Conservation (phyloP, 2,329 filamentous ascomycete genomes). For the Sclerotinia trifoliorum region DNA sequence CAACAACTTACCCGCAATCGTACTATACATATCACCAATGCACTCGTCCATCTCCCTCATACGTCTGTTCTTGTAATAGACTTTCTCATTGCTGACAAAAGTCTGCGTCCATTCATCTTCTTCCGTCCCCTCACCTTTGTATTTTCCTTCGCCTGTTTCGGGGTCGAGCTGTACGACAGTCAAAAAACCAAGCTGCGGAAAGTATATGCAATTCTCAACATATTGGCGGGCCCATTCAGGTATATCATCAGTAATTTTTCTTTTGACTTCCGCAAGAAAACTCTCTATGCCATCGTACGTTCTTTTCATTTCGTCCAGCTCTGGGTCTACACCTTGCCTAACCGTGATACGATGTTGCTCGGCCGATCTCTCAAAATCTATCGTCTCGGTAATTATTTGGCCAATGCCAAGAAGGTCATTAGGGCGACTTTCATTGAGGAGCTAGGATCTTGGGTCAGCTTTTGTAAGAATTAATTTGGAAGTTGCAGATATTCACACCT, state of each 20-base stretch:
- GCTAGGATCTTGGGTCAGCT: slow-evolving; percentile 41
- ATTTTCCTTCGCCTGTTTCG: slow-evolving; percentile 57
- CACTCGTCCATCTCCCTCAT: slow-evolving; percentile 79
- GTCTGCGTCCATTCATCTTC: slow-evolving; percentile 71
- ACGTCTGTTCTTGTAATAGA: slow-evolving; percentile 82
- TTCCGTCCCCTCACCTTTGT: slow-evolving; percentile 57
- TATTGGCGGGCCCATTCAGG: slow-evolving; percentile 56
- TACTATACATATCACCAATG: slow-evolving; percentile 80
- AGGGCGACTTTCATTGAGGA: slow-evolving; percentile 60
- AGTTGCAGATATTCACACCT: slow-evolving; percentile 43
- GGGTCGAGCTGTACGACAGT: slow-evolving; percentile 67
- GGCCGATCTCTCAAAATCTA: slow-evolving; percentile 75
- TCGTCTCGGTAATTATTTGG: slow-evolving; percentile 66
- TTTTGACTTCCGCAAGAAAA: slow-evolving; percentile 67
- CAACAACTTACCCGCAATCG: slow-evolving; percentile 66
- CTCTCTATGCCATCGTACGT: slow-evolving; percentile 75
- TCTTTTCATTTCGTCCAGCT: slow-evolving; percentile 75
- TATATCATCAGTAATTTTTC: slow-evolving; percentile 60
- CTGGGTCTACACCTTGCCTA: slow-evolving; percentile 65
- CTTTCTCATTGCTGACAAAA: slow-evolving; percentile 68
- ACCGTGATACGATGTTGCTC: slow-evolving; percentile 72
- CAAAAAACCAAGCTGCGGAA: slow-evolving; percentile 89
- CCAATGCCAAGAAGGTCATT: slow-evolving; percentile 64
- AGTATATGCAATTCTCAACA: slow-evolving; percentile 77
- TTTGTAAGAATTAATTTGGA: not conserved